These are phyloP conservation scores for Lentinus brumalis DNA, from an alignment of 768 basidiomycete species.

Conservation along the genomic window DNA sequence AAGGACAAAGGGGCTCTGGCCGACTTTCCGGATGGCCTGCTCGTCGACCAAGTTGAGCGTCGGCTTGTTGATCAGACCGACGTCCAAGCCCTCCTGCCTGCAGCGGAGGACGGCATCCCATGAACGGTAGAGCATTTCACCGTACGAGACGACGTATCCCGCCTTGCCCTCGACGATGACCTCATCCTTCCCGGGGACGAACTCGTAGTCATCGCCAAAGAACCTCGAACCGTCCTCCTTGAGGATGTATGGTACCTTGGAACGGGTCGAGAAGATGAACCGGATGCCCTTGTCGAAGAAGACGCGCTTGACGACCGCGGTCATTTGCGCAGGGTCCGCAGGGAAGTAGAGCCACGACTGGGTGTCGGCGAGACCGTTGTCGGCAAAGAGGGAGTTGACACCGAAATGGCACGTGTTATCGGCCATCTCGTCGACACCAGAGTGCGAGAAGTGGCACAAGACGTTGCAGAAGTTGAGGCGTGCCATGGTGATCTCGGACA, in stretches of 20 bases:
- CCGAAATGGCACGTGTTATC: slow-evolving; percentile 68
- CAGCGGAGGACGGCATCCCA: slow-evolving; percentile 81
- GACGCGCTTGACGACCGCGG: slow-evolving; percentile 70
- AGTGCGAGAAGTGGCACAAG: slow-evolving; percentile 87
- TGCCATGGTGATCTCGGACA: slow-evolving; percentile 93
- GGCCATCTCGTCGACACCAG: slow-evolving; percentile 78
- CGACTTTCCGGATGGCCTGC: slow-evolving; percentile 73
- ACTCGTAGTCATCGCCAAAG: slow-evolving; percentile 74
- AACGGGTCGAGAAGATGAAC: slow-evolving; percentile 87
- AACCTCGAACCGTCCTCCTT: slow-evolving; percentile 70
- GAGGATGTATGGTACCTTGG: slow-evolving; percentile 87
- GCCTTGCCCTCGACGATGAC: slow-evolving; percentile 72
- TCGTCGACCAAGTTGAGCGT: slow-evolving; percentile 85
- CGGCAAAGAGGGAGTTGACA: slow-evolving; percentile 84
- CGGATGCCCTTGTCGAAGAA: slow-evolving; percentile 85
- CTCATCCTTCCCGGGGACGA: slow-evolving; percentile 85
- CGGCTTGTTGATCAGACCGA: slow-evolving; percentile 86
- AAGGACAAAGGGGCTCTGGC: slow-evolving; percentile 74
- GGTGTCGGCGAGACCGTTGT: slow-evolving; percentile 82
- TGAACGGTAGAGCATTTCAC: slow-evolving; percentile 84
- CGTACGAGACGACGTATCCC: slow-evolving; percentile 84
- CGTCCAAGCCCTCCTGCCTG: slow-evolving; percentile 71
- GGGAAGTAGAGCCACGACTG: slow-evolving; percentile 88
- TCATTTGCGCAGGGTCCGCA: slow-evolving; percentile 81
- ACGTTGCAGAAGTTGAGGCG: slow-evolving; percentile 87